These are phyloP conservation scores for Lichtheimia hyalospora DNA, from an alignment of 371 early-diverging fungal genomes.

Conservation along the genomic window DNA sequence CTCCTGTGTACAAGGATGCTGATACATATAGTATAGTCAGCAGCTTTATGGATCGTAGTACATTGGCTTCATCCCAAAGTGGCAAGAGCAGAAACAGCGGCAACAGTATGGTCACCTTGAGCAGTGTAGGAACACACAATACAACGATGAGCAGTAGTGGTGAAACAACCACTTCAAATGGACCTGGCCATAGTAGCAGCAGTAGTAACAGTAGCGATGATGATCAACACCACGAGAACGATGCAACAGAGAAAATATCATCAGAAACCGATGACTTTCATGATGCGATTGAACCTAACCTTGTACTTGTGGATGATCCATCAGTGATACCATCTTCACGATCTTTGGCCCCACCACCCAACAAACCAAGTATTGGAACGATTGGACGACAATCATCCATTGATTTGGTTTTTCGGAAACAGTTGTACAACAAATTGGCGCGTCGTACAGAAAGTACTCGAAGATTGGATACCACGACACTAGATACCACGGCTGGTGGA, in stretches of 20 bases:
- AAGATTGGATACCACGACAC: conserved; percentile 4
- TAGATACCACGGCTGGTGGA: neutral
- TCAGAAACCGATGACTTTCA: conserved; percentile 21
- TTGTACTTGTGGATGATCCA: conserved; percentile 24
- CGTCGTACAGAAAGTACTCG: conserved; percentile 15
- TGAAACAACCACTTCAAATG: neutral
- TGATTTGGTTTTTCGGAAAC: conserved; percentile 27
- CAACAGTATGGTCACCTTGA: conserved; percentile 2
- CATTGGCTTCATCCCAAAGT: conserved; percentile 16
- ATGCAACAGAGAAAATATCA: conserved; percentile 3
- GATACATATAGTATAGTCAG: conserved; percentile 27
- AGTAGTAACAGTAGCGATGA: conserved; percentile 1
- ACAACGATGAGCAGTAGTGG: conserved; percentile 1
- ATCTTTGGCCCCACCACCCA: conserved; percentile 1
- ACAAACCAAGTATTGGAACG: neutral
- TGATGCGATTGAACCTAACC: conserved; percentile 36
- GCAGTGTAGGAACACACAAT: conserved; percentile 3
- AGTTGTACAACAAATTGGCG: conserved; percentile 23
- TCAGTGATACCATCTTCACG: neutral
- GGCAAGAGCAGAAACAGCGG: conserved; percentile 18
- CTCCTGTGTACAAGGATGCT: conserved; percentile 15
- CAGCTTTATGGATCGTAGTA: conserved; percentile 20
- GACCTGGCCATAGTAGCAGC: neutral
- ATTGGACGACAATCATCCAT: conserved; percentile 30
- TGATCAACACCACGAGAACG: neutral